These are phyloP conservation scores for Fusarium sp. DNA, from an alignment of 2,329 filamentous ascomycete species.

Conservation along the genomic window DNA sequence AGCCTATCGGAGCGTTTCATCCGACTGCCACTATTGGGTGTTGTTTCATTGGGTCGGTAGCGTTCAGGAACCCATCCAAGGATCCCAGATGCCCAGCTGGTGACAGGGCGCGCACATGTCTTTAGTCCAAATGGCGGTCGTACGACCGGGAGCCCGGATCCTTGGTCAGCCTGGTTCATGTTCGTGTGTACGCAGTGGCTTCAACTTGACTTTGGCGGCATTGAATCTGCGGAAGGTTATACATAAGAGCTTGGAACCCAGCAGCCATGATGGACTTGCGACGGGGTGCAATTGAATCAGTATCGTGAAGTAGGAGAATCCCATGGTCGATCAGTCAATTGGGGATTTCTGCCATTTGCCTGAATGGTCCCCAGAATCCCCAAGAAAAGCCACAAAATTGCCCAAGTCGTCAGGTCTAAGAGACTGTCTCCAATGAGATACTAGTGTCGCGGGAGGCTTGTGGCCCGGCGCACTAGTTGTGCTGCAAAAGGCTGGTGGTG, in stretches of 20 bases:
- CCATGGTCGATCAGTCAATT: constrained; percentile 33
- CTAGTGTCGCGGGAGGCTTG: constrained; percentile 47
- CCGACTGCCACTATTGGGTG: constrained; percentile 19
- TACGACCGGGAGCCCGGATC: constrained; percentile 31
- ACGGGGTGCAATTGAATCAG: constrained; percentile 15
- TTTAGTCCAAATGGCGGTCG: constrained; percentile 36
- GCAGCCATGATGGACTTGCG: constrained; percentile 16
- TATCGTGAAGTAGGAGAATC: constrained; percentile 38
- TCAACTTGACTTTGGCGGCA: neutral
- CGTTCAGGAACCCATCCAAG: constrained; percentile 34
- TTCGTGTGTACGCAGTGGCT: neutral
- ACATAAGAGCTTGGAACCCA: neutral
- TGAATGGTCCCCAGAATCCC: constrained; percentile 23
- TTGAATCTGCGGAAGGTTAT: neutral
- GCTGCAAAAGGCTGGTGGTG: constrained; percentile 25
- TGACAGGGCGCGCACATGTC: constrained; percentile 35
- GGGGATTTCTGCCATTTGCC: constrained; percentile 4
- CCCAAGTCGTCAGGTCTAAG: constrained; percentile 30
- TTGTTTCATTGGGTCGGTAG: constrained; percentile 34
- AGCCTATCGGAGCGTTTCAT: constrained; percentile 40
- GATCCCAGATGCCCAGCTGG: constrained; percentile 36
- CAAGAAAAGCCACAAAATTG: constrained; percentile 29
- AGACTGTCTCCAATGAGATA: constrained; percentile 35
- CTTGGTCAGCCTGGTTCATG: neutral
- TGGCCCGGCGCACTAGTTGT: constrained; percentile 33